Percentiles rank a stretch among this genome's conserved stretches.
phyloP scores from a whole-genome alignment of 2,329 filamentous ascomycete species.

The Calonectria honghensis region DNA sequence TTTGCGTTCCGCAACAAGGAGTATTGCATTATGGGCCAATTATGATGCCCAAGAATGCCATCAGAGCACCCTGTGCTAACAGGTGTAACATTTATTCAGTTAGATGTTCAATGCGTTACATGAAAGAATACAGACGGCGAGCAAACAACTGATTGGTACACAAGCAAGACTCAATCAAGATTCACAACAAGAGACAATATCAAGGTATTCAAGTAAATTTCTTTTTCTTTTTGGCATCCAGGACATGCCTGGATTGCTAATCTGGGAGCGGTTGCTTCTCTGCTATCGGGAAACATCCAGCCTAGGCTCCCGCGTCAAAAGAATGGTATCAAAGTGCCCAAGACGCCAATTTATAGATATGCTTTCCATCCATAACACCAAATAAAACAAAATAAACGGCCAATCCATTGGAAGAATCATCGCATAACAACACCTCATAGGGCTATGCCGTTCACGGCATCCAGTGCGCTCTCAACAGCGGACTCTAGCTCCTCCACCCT shows the following conservation, averaged over 20 bases:
- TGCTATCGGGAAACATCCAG: conserved; percentile 46
- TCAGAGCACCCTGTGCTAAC: not conserved
- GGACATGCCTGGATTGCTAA: conserved; percentile 14
- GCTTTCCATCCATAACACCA: conserved; percentile 46
- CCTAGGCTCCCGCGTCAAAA: conserved; percentile 45
- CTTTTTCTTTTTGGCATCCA: conserved; percentile 19
- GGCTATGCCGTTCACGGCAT: conserved; percentile 75
- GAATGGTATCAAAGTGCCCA: conserved; percentile 55
- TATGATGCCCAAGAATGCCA: not conserved
- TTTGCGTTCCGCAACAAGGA: not conserved
- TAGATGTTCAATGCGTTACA: not conserved
- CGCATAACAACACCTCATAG: conserved; percentile 55
- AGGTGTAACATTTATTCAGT: not conserved
- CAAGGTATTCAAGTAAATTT: conserved; percentile 1
- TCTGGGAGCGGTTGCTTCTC: conserved; percentile 40
- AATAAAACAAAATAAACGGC: conserved; percentile 29
- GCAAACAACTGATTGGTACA: not conserved
- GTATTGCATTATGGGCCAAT: not conserved
- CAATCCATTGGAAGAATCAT: conserved; percentile 16
- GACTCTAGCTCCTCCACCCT: conserved; percentile 75
- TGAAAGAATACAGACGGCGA: not conserved
- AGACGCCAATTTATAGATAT: conserved; percentile 49
- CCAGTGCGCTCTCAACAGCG: conserved; percentile 77
- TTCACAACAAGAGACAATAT: not conserved
- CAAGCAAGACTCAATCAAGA: not conserved